Conservation (phyloP, 2,329 filamentous ascomycete species). For the Aureobasidium lini region DNA sequence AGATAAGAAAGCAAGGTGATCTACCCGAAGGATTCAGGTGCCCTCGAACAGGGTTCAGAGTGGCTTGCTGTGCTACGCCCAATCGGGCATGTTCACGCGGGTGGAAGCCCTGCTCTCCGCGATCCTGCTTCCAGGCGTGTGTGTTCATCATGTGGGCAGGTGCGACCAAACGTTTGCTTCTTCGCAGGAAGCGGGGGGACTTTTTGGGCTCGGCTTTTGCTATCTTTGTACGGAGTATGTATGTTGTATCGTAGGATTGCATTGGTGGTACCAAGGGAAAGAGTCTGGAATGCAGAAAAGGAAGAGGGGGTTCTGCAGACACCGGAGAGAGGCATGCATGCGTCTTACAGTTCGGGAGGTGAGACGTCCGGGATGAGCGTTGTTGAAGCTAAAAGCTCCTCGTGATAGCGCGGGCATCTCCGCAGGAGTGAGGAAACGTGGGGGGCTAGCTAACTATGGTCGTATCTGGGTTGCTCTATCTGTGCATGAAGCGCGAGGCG, state of each 20-base stretch:
- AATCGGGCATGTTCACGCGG: neutral
- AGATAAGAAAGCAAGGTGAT: neutral
- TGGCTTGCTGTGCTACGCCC: neutral
- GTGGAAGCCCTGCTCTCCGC: neutral
- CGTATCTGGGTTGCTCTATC: conserved; percentile 11
- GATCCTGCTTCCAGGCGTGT: neutral
- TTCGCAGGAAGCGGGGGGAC: neutral
- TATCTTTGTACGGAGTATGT: neutral
- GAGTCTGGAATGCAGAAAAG: neutral
- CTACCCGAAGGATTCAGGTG: neutral
- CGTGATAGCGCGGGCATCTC: conserved; percentile 6
- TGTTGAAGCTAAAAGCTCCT: conserved; percentile 9
- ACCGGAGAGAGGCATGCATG: neutral
- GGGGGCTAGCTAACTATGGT: neutral
- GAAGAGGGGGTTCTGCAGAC: neutral
- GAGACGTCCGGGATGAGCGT: conserved; percentile 1
- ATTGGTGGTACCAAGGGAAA: neutral
- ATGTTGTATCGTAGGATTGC: neutral
- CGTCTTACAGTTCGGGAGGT: neutral
- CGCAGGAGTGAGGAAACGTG: neutral
- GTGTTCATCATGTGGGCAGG: neutral
- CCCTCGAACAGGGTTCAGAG: neutral
- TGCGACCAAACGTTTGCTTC: neutral
- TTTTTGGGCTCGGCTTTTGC: neutral
- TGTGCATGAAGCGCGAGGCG: neutral